Evolutionary conservation across 129 eudicot species (phyloP).

Genomic region (Chrysanthemum makinoi): DNA sequence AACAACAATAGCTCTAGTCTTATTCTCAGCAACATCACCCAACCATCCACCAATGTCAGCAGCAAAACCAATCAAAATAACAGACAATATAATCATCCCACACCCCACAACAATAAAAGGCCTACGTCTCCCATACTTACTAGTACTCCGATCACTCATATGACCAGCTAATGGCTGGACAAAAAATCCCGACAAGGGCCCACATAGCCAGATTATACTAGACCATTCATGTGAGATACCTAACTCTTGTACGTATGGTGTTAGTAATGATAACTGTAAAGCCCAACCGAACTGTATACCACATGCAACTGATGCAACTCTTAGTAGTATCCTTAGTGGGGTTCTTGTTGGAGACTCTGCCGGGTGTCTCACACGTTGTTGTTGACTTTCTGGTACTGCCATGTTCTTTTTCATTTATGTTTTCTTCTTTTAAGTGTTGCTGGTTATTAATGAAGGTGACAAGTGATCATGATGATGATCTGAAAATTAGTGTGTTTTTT

Average conservation of each 20-base stretch:
- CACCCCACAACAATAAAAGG: constrained; percentile 83
- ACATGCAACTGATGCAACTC: constrained; percentile 87
- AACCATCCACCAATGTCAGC: constrained; percentile 81
- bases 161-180: constrained; percentile 93
- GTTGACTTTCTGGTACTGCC: constrained; percentile 41
- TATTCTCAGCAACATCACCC: constrained; percentile 61
- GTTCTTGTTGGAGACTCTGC: constrained; percentile 33
- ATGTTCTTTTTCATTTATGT: constrained; percentile 21
- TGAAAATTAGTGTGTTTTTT: not conserved
- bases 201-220: constrained; percentile 93
- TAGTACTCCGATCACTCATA: constrained; percentile 79
- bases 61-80: constrained; percentile 61
- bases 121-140: constrained; percentile 77
- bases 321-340: constrained; percentile 50
- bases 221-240: constrained; percentile 96
- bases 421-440: not conserved
- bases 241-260: constrained; percentile 89
- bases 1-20: constrained; percentile 56
- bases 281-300: constrained; percentile 99
- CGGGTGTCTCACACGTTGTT: constrained; percentile 31
- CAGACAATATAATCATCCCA: constrained; percentile 52
- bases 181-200: constrained; percentile 84
- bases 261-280: constrained; percentile 72
- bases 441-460: constrained; percentile 7
- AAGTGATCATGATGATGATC: not conserved